phyloP scores from a whole-genome alignment of 441 rosid genomes.

The Erodium trifolium region DNA sequence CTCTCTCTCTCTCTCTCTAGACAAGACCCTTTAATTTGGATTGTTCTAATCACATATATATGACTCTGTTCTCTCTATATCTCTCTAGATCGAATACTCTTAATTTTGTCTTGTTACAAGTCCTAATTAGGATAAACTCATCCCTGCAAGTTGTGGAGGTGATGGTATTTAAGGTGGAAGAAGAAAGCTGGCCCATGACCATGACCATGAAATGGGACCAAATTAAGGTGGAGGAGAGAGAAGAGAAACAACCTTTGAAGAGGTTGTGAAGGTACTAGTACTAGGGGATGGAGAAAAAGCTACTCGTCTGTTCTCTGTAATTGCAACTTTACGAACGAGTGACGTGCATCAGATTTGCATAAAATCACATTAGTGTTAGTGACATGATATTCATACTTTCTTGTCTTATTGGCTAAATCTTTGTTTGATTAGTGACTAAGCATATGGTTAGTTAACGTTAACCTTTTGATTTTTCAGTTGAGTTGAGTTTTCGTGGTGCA shows the following conservation, averaged over 20 bases:
- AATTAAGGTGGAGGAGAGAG: not conserved
- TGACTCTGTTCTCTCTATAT: too few relatives aligned
- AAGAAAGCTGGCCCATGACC: not conserved
- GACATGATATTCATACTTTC: not conserved
- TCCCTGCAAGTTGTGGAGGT: not conserved
- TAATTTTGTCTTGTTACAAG: too few relatives aligned
- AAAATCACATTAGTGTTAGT: not conserved
- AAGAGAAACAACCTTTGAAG: slow-evolving; percentile 42
- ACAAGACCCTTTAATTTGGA: too few relatives aligned
- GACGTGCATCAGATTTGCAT: not conserved
- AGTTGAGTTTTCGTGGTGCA: not conserved
- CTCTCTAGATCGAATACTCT: too few relatives aligned
- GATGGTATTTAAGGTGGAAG: slow-evolving; percentile 9
- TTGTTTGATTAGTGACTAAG: too few relatives aligned
- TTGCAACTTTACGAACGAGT: not conserved
- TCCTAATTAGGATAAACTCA: too few relatives aligned
- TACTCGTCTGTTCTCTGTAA: slow-evolving; percentile 32
- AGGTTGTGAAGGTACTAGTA: slow-evolving; percentile 36
- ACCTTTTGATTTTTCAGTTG: not conserved
- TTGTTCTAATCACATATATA: too few relatives aligned
- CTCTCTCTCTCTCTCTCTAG: not conserved
- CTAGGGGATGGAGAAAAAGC: slow-evolving; percentile 38
- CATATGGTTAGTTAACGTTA: not conserved
- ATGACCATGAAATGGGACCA: not conserved
- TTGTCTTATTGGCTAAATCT: too few relatives aligned